Evolutionary conservation across 2,329 filamentous ascomycete genomes (phyloP).

Genomic region (Pyricularia pennisetigena): DNA sequence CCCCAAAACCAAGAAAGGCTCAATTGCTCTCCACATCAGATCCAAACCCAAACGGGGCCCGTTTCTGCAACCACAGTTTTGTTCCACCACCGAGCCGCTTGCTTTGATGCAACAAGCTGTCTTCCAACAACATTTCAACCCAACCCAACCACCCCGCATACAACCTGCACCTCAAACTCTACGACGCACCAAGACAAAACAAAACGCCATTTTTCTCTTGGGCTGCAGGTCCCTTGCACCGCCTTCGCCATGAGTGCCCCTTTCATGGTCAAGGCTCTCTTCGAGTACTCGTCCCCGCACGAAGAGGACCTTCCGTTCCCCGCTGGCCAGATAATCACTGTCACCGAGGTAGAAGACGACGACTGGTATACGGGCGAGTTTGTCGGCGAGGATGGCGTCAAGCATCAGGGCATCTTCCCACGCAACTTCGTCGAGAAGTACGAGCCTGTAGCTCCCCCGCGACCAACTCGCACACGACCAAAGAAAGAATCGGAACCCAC

Average conservation of each 20-base stretch:
- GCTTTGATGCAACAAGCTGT: neutral
- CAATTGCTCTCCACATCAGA: neutral
- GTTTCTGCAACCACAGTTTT: neutral
- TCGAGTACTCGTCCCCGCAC: conserved; percentile 86
- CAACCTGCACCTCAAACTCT: neutral
- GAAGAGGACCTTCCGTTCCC: conserved; percentile 90
- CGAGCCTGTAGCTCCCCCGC: conserved; percentile 81
- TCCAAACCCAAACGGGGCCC: neutral
- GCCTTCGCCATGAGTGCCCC: conserved; percentile 52
- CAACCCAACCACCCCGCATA: neutral
- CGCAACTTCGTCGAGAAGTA: conserved; percentile 96
- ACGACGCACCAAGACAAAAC: neutral
- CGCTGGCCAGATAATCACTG: conserved; percentile 81
- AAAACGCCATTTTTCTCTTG: neutral
- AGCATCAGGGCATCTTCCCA: conserved; percentile 81
- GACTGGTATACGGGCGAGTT: conserved; percentile 95
- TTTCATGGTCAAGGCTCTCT: conserved; percentile 94
- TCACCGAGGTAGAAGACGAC: conserved; percentile 82
- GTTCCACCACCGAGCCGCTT: neutral
- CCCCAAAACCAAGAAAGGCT: neutral
- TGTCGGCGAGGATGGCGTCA: conserved; percentile 61
- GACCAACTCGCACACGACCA: conserved; percentile 64
- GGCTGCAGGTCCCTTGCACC: neutral
- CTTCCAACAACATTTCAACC: neutral
- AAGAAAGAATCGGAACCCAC: conserved; percentile 47